Conservation (phyloP, 2,329 filamentous ascomycete genomes). For the Fusarium sp. region DNA sequence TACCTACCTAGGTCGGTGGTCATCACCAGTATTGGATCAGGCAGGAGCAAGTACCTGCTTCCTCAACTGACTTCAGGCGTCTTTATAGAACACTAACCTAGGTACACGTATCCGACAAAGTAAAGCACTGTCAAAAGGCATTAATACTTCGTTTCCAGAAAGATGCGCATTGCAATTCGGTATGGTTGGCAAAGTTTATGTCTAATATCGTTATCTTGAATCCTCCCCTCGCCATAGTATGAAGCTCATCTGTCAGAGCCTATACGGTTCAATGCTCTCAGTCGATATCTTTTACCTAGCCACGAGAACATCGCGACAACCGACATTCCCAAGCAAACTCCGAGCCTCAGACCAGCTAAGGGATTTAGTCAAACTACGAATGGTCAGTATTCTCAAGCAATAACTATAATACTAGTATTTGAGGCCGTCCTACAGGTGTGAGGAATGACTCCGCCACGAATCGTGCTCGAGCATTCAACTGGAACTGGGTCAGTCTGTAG, state of each 20-base stretch:
- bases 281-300: slow-evolving; percentile 22
- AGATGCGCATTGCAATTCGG: slow-evolving; percentile 35
- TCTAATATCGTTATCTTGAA: slow-evolving; percentile 39
- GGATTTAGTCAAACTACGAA: slow-evolving; percentile 50
- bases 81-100: not conserved
- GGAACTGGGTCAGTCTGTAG: slow-evolving; percentile 35
- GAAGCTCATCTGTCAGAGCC: slow-evolving; percentile 15
- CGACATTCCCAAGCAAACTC: slow-evolving; percentile 31
- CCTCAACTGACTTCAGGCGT: not conserved
- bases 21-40: not conserved
- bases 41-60: not conserved
- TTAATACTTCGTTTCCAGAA: slow-evolving; percentile 23
- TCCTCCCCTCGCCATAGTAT: slow-evolving; percentile 19
- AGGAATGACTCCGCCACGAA: slow-evolving; percentile 99
- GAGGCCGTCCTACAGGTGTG: slow-evolving; percentile 74
- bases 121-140: not conserved
- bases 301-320: slow-evolving; percentile 27
- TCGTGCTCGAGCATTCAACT: slow-evolving; percentile 96
- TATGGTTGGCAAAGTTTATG: slow-evolving; percentile 34
- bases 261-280: slow-evolving; percentile 26
- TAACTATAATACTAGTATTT: not conserved
- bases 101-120: not conserved
- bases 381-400: slow-evolving; percentile 16
- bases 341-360: slow-evolving; percentile 38
- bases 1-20: not conserved